Evolutionary conservation across 805 yeast species (phyloP).

Genomic region (Peterozyma xylosa): DNA sequence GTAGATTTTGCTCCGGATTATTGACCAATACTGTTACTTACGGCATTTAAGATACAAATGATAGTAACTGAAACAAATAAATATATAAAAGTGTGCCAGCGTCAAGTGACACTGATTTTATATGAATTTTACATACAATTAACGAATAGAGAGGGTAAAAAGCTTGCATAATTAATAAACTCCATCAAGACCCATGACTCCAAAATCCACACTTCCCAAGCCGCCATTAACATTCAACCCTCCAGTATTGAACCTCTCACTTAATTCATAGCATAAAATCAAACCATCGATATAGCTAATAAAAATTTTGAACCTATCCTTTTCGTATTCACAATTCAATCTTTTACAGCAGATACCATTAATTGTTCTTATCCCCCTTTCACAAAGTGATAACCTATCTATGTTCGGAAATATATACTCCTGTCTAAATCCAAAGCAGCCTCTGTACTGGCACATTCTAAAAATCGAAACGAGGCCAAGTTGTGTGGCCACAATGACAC

Average conservation of each 20-base stretch:
- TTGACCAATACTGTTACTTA: no score
- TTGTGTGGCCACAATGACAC: constrained; percentile 34
- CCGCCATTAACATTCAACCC: no score
- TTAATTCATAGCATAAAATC: constrained; percentile 16
- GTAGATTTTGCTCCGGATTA: no score
- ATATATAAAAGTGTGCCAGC: no score
- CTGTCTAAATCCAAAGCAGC: constrained; percentile 31
- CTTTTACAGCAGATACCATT: constrained; percentile 15
- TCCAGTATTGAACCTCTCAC: background rate
- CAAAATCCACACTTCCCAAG: no score
- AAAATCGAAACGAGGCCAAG: constrained; percentile 34
- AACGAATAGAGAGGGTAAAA: no score
- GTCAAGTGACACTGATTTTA: no score
- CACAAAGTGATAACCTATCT: constrained; percentile 13
- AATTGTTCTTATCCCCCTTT: constrained; percentile 15
- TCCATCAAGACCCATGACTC: no score
- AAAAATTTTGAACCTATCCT: constrained; percentile 11
- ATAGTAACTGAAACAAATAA: no score
- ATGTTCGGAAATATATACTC: constrained; percentile 33
- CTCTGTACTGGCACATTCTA: constrained; percentile 33
- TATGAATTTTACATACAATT: no score
- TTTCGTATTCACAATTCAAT: background rate
- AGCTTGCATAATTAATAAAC: no score
- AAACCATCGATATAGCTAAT: constrained; percentile 19
- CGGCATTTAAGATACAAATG: no score